Percentiles rank a stretch among this genome's conserved stretches.
phyloP scores from a whole-genome alignment of 192 early-diverging fungal genomes.

The Coemansia nantahalensis region DNA sequence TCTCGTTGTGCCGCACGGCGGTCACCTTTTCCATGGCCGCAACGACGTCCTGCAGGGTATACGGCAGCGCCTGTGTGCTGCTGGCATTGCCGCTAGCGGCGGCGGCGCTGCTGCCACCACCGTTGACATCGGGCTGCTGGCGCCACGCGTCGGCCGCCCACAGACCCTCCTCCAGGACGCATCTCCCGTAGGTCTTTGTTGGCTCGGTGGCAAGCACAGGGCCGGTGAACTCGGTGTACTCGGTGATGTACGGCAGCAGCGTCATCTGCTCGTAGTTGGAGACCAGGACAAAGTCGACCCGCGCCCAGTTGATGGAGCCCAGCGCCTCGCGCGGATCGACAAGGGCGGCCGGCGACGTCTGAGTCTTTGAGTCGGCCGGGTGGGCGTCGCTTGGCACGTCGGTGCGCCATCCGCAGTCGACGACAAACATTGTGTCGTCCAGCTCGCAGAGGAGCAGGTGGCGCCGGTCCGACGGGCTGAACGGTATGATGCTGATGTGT shows the following conservation, averaged over 20 bases:
- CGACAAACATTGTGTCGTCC: slow-evolving; percentile 52
- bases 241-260: slow-evolving; percentile 78
- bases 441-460: slow-evolving; percentile 51
- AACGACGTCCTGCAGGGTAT: slow-evolving; percentile 40
- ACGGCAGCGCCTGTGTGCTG: slow-evolving; percentile 11
- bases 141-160: neutral
- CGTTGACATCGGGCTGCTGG: neutral
- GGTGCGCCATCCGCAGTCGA: slow-evolving; percentile 50
- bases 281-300: slow-evolving; percentile 74
- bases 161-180: slow-evolving; percentile 40
- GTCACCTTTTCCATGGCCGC: slow-evolving; percentile 51
- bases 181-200: slow-evolving; percentile 68
- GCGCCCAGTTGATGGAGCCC: slow-evolving; percentile 59
- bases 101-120: neutral
- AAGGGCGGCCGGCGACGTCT: neutral
- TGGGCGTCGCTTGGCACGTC: slow-evolving; percentile 8
- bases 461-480: slow-evolving; percentile 44
- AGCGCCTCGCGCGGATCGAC: slow-evolving; percentile 35
- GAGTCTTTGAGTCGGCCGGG: slow-evolving; percentile 9
- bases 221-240: slow-evolving; percentile 76
- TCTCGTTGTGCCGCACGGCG: slow-evolving; percentile 50
- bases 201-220: slow-evolving; percentile 79
- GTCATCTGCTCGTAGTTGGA: slow-evolving; percentile 73
- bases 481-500: slow-evolving; percentile 43
- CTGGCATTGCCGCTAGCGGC: neutral